Conservation (phyloP, 768 basidiomycete species). For the Podaxis mareebaensis region DNA sequence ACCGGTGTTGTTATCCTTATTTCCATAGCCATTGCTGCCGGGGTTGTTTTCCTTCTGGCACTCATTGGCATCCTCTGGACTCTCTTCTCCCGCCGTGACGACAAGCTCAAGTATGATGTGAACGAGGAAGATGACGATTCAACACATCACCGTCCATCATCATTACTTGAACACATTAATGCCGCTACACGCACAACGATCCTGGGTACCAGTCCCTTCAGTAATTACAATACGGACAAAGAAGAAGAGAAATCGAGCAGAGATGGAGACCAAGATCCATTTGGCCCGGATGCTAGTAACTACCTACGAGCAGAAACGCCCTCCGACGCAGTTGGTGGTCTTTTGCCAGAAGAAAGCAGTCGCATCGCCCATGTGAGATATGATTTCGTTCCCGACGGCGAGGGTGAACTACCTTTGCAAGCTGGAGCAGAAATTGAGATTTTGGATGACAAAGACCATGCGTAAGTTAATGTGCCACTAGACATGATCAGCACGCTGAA, state of each 20-base stretch:
- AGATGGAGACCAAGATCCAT: conserved; percentile 51
- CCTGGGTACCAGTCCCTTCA: conserved; percentile 50
- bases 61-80: conserved; percentile 88
- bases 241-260: conserved; percentile 49
- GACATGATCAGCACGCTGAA: conserved; percentile 19
- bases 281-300: conserved; percentile 74
- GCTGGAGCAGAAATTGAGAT: conserved; percentile 75
- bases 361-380: conserved; percentile 80
- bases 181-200: conserved; percentile 86
- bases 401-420: conserved; percentile 73
- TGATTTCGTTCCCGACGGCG: conserved; percentile 77
- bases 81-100: conserved; percentile 79
- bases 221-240: conserved; percentile 48
- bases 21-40: conserved; percentile 95
- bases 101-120: conserved; percentile 63
- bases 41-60: conserved; percentile 86
- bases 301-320: conserved; percentile 83
- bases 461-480: conserved; percentile 48
- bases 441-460: conserved; percentile 76
- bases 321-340: conserved; percentile 67
- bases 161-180: conserved; percentile 87
- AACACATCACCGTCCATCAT: conserved; percentile 79
- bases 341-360: conserved; percentile 65
- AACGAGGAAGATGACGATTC: conserved; percentile 75
- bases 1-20: conserved; percentile 94